These are phyloP conservation scores for Carex sylvatica DNA, from an alignment of 202 grass and related monocot species.

Conservation along the genomic window DNA sequence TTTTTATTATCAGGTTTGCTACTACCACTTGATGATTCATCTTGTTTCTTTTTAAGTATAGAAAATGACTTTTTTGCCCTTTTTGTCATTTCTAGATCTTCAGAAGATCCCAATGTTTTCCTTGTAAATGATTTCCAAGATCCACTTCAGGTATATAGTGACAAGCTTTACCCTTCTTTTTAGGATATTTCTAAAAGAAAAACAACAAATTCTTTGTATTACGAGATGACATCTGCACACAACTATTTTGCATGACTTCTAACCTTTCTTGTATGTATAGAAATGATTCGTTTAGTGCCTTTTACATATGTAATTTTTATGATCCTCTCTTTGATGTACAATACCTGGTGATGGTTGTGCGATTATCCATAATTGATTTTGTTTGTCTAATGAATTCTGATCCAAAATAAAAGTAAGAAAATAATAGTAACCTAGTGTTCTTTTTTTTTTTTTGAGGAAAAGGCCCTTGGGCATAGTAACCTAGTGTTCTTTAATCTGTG, in stretches of 20 bases:
- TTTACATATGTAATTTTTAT: neutral
- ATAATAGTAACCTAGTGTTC: too few relatives aligned
- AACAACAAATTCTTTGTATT: neutral
- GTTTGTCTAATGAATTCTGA: neutral
- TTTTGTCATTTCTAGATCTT: constrained; percentile 66
- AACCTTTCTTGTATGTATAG: neutral
- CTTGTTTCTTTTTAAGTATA: neutral
- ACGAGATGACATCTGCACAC: neutral
- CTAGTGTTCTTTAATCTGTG: neutral
- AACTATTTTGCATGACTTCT: neutral
- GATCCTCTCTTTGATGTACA: neutral
- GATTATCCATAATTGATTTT: neutral
- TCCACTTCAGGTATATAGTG: constrained; percentile 73
- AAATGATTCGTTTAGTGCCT: neutral
- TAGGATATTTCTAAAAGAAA: neutral
- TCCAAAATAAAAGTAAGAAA: neutral
- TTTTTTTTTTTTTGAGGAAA: too few relatives aligned
- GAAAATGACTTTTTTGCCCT: constrained; percentile 29
- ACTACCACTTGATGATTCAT: constrained; percentile 23
- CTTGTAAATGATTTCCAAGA: constrained; percentile 98
- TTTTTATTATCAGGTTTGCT: constrained; percentile 88
- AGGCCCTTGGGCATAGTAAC: neutral
- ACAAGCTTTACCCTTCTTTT: neutral
- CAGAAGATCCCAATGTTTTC: constrained; percentile 89
- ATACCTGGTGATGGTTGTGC: neutral